Percentiles rank a stretch among this genome's conserved stretches.
Conservation (phyloP, 768 basidiomycete genomes). For the Ramaria rubella region DNA sequence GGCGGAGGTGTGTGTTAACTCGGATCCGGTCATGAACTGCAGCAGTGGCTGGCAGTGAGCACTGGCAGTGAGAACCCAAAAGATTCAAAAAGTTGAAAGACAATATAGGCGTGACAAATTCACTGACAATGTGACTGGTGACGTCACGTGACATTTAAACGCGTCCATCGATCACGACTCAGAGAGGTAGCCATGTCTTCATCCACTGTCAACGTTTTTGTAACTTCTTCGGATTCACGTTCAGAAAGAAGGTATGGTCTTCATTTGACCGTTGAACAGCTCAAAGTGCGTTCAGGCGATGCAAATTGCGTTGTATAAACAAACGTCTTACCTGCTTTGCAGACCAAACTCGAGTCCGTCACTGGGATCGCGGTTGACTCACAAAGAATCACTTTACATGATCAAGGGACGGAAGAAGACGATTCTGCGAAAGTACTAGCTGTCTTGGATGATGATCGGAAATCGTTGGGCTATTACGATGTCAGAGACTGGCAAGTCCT, state of each 20-base stretch:
- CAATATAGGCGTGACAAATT: background rate
- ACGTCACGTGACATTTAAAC: background rate
- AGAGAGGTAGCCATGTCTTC: background rate
- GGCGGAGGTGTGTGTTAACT: too few relatives aligned
- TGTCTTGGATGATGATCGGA: conserved; percentile 57
- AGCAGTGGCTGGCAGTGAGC: too few relatives aligned
- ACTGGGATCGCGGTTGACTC: conserved; percentile 81
- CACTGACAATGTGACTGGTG: too few relatives aligned
- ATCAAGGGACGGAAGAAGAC: conserved; percentile 44
- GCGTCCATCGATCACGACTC: background rate
- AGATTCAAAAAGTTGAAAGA: too few relatives aligned
- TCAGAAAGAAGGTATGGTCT: conserved; percentile 84
- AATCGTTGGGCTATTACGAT: conserved; percentile 68
- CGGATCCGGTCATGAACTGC: too few relatives aligned
- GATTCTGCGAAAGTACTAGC: conserved; percentile 34
- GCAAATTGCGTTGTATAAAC: background rate
- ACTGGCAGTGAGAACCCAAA: too few relatives aligned
- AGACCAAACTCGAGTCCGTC: conserved; percentile 80
- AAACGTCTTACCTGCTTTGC: conserved; percentile 12
- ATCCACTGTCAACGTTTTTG: conserved; percentile 57
- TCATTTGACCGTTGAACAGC: conserved; percentile 62
- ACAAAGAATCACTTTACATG: conserved; percentile 61
- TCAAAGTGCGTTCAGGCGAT: conserved; percentile 55
- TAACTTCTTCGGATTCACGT: conserved; percentile 81
- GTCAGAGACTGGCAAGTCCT: conserved; percentile 72